These are phyloP conservation scores for Coccomyxa sp. DNA, from an alignment of 139 green algal genomes.

Conservation along the genomic window DNA sequence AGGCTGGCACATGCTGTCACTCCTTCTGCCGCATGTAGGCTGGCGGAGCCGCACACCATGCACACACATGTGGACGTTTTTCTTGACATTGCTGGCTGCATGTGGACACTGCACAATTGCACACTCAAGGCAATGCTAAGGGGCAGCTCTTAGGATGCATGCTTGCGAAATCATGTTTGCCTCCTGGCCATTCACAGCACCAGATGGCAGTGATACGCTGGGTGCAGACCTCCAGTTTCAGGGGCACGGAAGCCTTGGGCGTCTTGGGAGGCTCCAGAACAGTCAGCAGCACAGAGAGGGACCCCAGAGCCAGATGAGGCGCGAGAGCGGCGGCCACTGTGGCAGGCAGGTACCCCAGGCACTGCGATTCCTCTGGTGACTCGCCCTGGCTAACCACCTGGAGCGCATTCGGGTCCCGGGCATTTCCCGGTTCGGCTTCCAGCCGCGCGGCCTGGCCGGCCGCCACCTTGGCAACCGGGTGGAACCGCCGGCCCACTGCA, in stretches of 20 bases:
- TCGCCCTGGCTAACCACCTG: slow-evolving; percentile 12
- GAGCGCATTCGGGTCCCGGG: slow-evolving; percentile 28
- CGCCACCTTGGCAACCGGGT: not conserved
- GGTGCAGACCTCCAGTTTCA: slow-evolving; percentile 22
- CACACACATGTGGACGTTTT: too few species aligned
- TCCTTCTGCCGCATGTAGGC: too few species aligned
- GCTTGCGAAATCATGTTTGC: not conserved
- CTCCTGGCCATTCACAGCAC: too few species aligned
- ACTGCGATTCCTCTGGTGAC: not conserved
- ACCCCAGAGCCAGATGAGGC: slow-evolving; percentile 25
- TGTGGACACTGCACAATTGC: not conserved
- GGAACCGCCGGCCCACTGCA: slow-evolving; percentile 2
- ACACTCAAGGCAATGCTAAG: not conserved
- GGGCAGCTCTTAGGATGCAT: not conserved
- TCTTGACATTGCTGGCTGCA: too few species aligned
- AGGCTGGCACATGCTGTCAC: too few species aligned
- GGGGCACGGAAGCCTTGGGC: slow-evolving; percentile 1
- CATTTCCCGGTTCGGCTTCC: slow-evolving; percentile 19
- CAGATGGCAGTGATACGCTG: not conserved
- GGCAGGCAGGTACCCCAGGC: slow-evolving; percentile 47
- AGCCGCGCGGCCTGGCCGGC: slow-evolving; percentile 10
- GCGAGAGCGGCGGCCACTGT: slow-evolving; percentile 34
- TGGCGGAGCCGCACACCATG: too few species aligned
- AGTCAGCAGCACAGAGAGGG: slow-evolving; percentile 9
- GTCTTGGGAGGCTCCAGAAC: slow-evolving; percentile 24